phyloP scores from a whole-genome alignment of 2,329 filamentous ascomycete genomes.

The Botrytis paeoniae region DNA sequence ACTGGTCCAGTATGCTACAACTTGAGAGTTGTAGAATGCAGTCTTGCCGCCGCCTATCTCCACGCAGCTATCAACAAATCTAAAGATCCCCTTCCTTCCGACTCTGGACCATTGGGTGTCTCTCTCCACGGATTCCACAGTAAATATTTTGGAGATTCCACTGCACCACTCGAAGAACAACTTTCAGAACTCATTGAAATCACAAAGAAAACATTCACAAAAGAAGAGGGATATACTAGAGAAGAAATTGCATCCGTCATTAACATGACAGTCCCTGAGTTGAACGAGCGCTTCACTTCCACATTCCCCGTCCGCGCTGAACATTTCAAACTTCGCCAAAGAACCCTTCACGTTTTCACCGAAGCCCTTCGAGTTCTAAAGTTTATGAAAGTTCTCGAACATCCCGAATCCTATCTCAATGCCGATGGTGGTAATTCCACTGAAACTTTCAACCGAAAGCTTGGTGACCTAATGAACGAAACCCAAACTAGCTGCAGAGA shows the following conservation, averaged over 20 bases:
- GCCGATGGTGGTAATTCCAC: slow-evolving; percentile 44
- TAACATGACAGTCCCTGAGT: slow-evolving; percentile 63
- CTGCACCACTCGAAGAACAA: slow-evolving; percentile 56
- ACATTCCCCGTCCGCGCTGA: slow-evolving; percentile 88
- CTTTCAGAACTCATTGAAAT: slow-evolving; percentile 70
- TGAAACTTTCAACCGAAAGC: slow-evolving; percentile 58
- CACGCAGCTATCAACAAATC: slow-evolving; percentile 56
- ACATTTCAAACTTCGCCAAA: slow-evolving; percentile 80
- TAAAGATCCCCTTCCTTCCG: slow-evolving; percentile 63
- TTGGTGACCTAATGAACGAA: slow-evolving; percentile 83
- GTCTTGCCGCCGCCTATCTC: slow-evolving; percentile 73
- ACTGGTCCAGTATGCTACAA: slow-evolving; percentile 96
- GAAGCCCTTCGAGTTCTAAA: slow-evolving; percentile 83
- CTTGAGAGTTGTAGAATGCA: slow-evolving; percentile 92
- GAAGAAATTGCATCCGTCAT: slow-evolving; percentile 77
- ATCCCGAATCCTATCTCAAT: slow-evolving; percentile 41
- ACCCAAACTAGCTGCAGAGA: slow-evolving; percentile 87
- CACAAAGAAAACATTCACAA: slow-evolving; percentile 66
- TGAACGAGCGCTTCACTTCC: slow-evolving; percentile 77
- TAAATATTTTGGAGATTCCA: slow-evolving; percentile 58
- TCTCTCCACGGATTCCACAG: slow-evolving; percentile 86
- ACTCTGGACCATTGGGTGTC: slow-evolving; percentile 78
- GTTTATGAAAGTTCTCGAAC: slow-evolving; percentile 76
- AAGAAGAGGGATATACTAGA: slow-evolving; percentile 82
- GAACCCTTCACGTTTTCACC: slow-evolving; percentile 84